Base-by-base conservation (phyloP, 352 stramenopile species). In the Peronospora farinosa region DNA sequence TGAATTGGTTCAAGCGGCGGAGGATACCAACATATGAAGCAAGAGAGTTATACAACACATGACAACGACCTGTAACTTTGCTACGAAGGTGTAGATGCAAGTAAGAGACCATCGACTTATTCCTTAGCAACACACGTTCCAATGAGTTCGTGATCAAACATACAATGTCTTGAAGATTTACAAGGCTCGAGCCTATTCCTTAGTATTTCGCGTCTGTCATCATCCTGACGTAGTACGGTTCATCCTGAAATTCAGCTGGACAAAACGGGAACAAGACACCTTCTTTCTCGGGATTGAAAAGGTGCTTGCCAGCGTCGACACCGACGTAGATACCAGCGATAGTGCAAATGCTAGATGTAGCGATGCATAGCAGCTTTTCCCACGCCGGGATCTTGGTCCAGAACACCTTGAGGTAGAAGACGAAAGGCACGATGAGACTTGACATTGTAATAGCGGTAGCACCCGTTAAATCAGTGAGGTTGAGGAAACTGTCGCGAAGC, bases 141-240 rank as follows among this genome's bases (percentile, higher is more conserved):
- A 32, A 32, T 13, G 7, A 32, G 8, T 32, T 32, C 8, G 8
- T 31, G 5, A 31, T 31, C 27, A 31, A 31, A 31, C 8, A 32
- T 32, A 32, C n/a, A 32, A 32, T 32, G 28, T 32, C 28, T 11
- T 32, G 28, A 32, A n/a, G 28, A 32, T 32, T 21, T 31, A 31
- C 27, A 31, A 31, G 27, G 27, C 27, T 31, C 9, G 27, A 31
- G 2, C 7, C 9, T n/a, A n/a, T n/a, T 31, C 9, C 27, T 10
- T 27, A 27, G 10, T 32, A 1, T 25, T 16, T 25, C 37, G 12
- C 6, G 39, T 7, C 41, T 59, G 12, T 17, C 45, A 32, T 63
- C 23, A 27, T 54, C 40, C 57, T 17, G 25, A 76, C 67, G 48
- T 78, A 84, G 36, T 88, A 87, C 40, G 78, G 68, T 25, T 90